phyloP scores from a whole-genome alignment of 495 filamentous ascomycete species.

The Neurospora sp. region DNA sequence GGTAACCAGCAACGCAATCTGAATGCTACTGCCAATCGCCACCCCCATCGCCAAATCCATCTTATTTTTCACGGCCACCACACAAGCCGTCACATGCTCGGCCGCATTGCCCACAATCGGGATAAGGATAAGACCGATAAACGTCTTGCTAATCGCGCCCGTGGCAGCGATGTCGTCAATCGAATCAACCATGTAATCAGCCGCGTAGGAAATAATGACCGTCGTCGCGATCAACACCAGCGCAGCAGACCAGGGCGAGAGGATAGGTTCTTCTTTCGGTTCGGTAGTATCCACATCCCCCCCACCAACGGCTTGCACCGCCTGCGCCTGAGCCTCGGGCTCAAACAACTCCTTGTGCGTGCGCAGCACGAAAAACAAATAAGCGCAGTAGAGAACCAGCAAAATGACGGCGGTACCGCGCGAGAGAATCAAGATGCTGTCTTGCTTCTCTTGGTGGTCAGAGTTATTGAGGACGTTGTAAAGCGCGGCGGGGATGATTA shows the following conservation, averaged over 20 bases:
- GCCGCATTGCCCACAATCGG: slow-evolving; percentile 97
- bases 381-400: slow-evolving; percentile 77
- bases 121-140: slow-evolving; percentile 90
- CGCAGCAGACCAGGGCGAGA: slow-evolving; percentile 62
- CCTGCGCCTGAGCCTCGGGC: too few species aligned
- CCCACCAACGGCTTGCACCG: slow-evolving; percentile 23
- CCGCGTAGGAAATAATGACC: slow-evolving; percentile 76
- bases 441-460: slow-evolving; percentile 32
- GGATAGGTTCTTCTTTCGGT: slow-evolving; percentile 42
- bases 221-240: slow-evolving; percentile 68
- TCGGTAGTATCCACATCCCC: slow-evolving; percentile 31
- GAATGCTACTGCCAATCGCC: slow-evolving; percentile 85
- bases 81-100: slow-evolving; percentile 89
- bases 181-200: slow-evolving; percentile 86
- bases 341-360: slow-evolving; percentile 78
- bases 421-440: slow-evolving; percentile 72
- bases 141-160: slow-evolving; percentile 84
- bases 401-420: slow-evolving; percentile 87
- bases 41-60: slow-evolving; percentile 96
- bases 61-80: slow-evolving; percentile 89
- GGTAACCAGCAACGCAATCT: slow-evolving; percentile 89
- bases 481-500: slow-evolving; percentile 83
- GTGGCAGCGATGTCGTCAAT: slow-evolving; percentile 81
- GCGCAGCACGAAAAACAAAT: slow-evolving; percentile 81
- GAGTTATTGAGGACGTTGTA: slow-evolving; percentile 34